Conservation (phyloP, 2,329 filamentous ascomycete genomes). For the Xylaria sp. region DNA sequence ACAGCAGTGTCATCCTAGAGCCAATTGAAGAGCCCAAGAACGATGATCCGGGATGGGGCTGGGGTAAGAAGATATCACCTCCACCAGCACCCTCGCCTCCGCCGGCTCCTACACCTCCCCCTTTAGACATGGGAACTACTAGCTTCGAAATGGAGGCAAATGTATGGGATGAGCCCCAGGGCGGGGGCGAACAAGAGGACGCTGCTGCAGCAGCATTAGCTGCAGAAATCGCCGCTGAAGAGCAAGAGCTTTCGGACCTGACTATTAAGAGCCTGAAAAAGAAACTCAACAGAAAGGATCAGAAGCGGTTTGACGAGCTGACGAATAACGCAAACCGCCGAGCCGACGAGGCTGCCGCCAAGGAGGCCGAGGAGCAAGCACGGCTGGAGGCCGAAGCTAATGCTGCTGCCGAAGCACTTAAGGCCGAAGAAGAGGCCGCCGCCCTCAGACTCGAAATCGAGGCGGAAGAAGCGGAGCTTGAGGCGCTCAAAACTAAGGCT, state of each 20-base stretch:
- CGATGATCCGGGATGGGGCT: conserved; percentile 58
- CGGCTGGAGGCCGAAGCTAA: conserved; percentile 42
- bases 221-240: conserved; percentile 56
- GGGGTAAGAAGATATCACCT: conserved; percentile 57
- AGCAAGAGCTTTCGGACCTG: conserved; percentile 51
- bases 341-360: conserved; percentile 51
- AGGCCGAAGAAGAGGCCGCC: conserved; percentile 38
- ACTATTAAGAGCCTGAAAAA: conserved; percentile 46
- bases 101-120: conserved; percentile 61
- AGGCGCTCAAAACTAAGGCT: conserved; percentile 10
- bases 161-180: conserved; percentile 46
- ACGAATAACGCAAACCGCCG: conserved; percentile 50
- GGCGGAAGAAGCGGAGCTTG: conserved; percentile 22
- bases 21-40: conserved; percentile 57
- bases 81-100: conserved; percentile 63
- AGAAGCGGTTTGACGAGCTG: conserved; percentile 51
- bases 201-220: conserved; percentile 46
- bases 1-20: conserved; percentile 54
- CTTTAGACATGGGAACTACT: conserved; percentile 55
- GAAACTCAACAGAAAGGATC: conserved; percentile 48
- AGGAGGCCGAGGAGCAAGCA: conserved; percentile 53
- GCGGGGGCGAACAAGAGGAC: conserved; percentile 53
- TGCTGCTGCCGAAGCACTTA: conserved; percentile 47
- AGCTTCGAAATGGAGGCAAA: conserved; percentile 51
- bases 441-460: conserved; percentile 29